phyloP scores from a whole-genome alignment of 2,329 filamentous ascomycete species.

The Fusarium avenaceum region DNA sequence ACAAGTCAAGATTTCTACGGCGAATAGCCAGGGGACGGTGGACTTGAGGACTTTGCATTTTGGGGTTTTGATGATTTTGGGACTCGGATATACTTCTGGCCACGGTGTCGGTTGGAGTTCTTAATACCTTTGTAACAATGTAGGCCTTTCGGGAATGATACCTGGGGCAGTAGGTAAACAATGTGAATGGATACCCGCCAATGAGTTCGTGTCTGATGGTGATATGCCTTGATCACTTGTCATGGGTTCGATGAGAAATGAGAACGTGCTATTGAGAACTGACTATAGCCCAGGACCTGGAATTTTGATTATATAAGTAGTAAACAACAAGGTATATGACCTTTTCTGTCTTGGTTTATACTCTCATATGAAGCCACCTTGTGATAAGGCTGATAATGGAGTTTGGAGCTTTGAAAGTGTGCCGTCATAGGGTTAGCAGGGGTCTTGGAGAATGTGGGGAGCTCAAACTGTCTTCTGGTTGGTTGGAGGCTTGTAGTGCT shows the following conservation, averaged over 20 bases:
- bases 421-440: slow-evolving; percentile 42
- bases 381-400: slow-evolving; percentile 33
- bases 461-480: slow-evolving; percentile 20
- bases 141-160: slow-evolving; percentile 41
- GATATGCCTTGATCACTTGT: slow-evolving; percentile 23
- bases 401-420: slow-evolving; percentile 28
- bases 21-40: slow-evolving; percentile 46
- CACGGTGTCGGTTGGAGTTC: slow-evolving; percentile 49
- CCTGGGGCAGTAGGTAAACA: slow-evolving; percentile 43
- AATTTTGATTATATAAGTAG: background rate
- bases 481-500: slow-evolving; percentile 2
- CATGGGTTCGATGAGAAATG: background rate
- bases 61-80: slow-evolving; percentile 52
- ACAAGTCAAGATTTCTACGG: slow-evolving; percentile 48
- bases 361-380: background rate
- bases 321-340: background rate
- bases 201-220: background rate
- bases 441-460: slow-evolving; percentile 42
- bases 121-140: slow-evolving; percentile 49
- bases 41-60: slow-evolving; percentile 50
- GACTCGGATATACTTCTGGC: slow-evolving; percentile 48
- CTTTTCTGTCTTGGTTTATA: background rate
- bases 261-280: slow-evolving; percentile 10
- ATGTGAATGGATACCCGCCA: slow-evolving; percentile 50
- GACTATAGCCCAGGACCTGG: background rate